These are phyloP conservation scores for Taphrina betulina DNA, from an alignment of 1,139 yeast genomes.

Conservation along the genomic window DNA sequence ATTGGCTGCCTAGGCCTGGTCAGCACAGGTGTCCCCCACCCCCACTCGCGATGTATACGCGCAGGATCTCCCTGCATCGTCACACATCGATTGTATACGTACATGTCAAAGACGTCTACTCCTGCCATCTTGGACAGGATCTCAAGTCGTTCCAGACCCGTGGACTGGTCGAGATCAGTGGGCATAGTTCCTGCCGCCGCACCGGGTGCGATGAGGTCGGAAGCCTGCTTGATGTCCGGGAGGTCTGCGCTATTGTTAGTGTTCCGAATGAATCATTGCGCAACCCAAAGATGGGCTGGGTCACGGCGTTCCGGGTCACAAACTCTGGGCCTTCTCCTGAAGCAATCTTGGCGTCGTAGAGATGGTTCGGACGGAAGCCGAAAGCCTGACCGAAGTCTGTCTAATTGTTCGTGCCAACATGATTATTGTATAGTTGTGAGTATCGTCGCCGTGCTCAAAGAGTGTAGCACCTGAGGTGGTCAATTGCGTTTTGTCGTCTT, in stretches of 20 bases:
- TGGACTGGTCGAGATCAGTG: slow-evolving; percentile 91
- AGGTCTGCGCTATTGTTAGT: slow-evolving; percentile 43
- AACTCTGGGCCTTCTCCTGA: slow-evolving; percentile 15
- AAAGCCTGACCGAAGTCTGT: slow-evolving; percentile 4
- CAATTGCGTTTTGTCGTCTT: no score
- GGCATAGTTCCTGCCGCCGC: slow-evolving; percentile 82
- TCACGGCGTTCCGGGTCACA: neutral
- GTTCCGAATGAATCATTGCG: neutral
- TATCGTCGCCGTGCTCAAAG: no score
- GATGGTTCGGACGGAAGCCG: neutral
- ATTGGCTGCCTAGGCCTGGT: slow-evolving; percentile 22
- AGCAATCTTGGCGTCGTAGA: slow-evolving; percentile 16
- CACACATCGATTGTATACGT: slow-evolving; percentile 75
- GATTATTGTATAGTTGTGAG: no score
- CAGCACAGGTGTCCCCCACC: no score
- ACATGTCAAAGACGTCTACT: slow-evolving; percentile 85
- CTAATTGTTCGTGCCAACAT: slow-evolving; percentile 21
- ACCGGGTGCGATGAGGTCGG: slow-evolving; percentile 81
- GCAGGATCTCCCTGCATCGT: slow-evolving; percentile 52
- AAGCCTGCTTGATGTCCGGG: slow-evolving; percentile 77
- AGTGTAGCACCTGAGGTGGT: no score
- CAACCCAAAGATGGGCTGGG: neutral
- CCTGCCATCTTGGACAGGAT: slow-evolving; percentile 92
- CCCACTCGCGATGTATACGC: no score
- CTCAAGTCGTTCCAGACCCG: slow-evolving; percentile 98